phyloP scores from a whole-genome alignment of 495 filamentous ascomycete genomes.

The Hyaloscypha bicolor region DNA sequence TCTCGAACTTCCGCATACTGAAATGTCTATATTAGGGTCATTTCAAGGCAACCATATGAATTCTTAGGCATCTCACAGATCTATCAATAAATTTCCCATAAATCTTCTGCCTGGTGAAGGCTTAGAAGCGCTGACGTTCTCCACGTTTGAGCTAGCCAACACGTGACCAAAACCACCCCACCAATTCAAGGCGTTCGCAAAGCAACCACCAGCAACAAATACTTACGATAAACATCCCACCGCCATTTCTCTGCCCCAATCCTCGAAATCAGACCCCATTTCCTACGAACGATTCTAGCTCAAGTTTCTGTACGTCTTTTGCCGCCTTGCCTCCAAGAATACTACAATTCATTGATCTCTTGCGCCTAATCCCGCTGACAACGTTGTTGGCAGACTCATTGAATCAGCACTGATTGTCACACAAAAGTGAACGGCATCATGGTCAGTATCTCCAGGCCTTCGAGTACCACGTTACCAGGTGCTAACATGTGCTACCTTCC shows the following conservation, averaged over 20 bases:
- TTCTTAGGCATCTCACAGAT: not conserved
- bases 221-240: slow-evolving; percentile 18
- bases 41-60: not conserved
- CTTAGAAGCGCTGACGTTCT: not conserved
- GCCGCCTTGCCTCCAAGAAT: not conserved
- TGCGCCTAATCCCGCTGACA: slow-evolving; percentile 21
- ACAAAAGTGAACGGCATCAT: slow-evolving; percentile 19
- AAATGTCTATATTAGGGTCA: not conserved
- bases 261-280: not conserved
- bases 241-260: slow-evolving; percentile 1
- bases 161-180: slow-evolving; percentile 20
- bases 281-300: not conserved
- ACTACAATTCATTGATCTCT: not conserved
- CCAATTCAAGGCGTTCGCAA: slow-evolving; percentile 18
- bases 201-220: slow-evolving; percentile 11
- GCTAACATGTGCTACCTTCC: slow-evolving; percentile 18
- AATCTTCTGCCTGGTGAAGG: slow-evolving; percentile 5
- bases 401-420: slow-evolving; percentile 14
- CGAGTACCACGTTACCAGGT: not conserved
- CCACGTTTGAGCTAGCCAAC: not conserved
- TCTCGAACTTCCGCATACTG: not conserved
- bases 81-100: not conserved
- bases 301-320: not conserved
- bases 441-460: slow-evolving; percentile 11
- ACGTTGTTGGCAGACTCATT: slow-evolving; percentile 15